phyloP scores from a whole-genome alignment of 2,329 filamentous ascomycete genomes.

The Aspergillus novofumigatus region DNA sequence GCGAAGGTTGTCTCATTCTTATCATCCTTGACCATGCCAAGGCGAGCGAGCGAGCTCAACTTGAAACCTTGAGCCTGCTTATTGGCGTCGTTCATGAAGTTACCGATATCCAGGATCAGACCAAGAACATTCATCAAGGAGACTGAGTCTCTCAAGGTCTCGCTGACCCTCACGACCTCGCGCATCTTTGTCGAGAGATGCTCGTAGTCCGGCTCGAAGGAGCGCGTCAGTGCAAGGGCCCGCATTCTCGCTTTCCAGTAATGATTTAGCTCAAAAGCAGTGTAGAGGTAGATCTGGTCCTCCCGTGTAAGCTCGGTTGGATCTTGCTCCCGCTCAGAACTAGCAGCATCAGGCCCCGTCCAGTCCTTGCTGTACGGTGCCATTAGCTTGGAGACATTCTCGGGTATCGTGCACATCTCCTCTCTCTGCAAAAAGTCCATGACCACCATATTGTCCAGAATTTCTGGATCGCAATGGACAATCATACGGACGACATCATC shows the following conservation, averaged over 20 bases:
- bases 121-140: slow-evolving; percentile 94
- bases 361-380: slow-evolving; percentile 95
- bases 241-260: slow-evolving; percentile 99
- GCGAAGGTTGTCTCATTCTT: slow-evolving; percentile 97
- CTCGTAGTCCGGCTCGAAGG: slow-evolving; percentile 84
- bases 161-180: slow-evolving; percentile 80
- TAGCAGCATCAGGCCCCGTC: slow-evolving; percentile 80
- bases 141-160: slow-evolving; percentile 85
- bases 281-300: slow-evolving; percentile 92
- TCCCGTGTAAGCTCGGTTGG: slow-evolving; percentile 84
- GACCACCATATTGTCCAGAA: slow-evolving; percentile 82
- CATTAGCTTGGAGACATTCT: slow-evolving; percentile 86
- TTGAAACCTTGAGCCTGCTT: slow-evolving; percentile 99
- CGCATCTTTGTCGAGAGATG: slow-evolving; percentile 81
- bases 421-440: slow-evolving; percentile 97
- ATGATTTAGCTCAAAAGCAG: slow-evolving; percentile 89
- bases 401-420: slow-evolving; percentile 85
- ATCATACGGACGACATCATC: slow-evolving; percentile 89
- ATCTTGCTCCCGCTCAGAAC: slow-evolving; percentile 76
- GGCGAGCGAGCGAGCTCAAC: slow-evolving; percentile 82
- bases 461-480: slow-evolving; percentile 87
- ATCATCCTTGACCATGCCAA: slow-evolving; percentile 98
- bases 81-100: slow-evolving; percentile 99
- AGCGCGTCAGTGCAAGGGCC: slow-evolving; percentile 77
- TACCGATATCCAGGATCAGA: slow-evolving; percentile 94